Conservation (phyloP, 441 rosid species). For the Eruca vesicaria region DNA sequence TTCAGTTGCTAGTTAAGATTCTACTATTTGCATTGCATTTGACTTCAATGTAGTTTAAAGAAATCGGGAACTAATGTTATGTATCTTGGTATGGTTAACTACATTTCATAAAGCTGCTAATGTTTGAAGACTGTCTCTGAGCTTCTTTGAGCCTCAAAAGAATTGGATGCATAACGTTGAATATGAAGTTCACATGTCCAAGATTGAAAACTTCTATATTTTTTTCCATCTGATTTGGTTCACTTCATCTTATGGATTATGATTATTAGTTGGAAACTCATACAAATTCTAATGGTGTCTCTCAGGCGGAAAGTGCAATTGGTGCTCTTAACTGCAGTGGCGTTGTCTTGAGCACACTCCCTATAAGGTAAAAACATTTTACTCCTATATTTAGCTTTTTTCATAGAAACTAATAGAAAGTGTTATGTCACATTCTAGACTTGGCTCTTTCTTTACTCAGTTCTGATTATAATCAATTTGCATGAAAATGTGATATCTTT, state of each 20-base stretch:
- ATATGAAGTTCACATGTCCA: background rate
- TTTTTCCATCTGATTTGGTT: background rate
- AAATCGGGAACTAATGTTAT: background rate
- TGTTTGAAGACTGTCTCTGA: too few relatives aligned
- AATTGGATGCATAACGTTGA: too few relatives aligned
- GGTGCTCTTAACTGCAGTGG: conserved; percentile 94
- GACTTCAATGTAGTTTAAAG: background rate
- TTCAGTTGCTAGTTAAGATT: too few relatives aligned
- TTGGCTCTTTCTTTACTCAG: background rate
- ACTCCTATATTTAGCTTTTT: too few relatives aligned
- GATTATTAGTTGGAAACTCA: background rate
- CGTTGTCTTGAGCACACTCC: conserved; percentile 69
- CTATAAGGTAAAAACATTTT: conserved; percentile 84
- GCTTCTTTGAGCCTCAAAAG: too few relatives aligned
- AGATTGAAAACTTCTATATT: background rate
- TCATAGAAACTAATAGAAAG: background rate
- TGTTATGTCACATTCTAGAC: too few relatives aligned
- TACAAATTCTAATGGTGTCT: too few relatives aligned
- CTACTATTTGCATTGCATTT: background rate
- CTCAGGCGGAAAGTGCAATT: conserved; percentile 97
- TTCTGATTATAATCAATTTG: conserved; percentile 4
- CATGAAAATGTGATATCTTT: conserved; percentile 6
- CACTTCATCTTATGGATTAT: background rate
- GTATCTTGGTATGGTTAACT: background rate
- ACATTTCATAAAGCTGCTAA: too few relatives aligned